Evolutionary conservation across 1,139 yeast species (phyloP), one percentile per base, ranked within the genome.

Genomic region (Geotrichum citri-aurantii): DNA sequence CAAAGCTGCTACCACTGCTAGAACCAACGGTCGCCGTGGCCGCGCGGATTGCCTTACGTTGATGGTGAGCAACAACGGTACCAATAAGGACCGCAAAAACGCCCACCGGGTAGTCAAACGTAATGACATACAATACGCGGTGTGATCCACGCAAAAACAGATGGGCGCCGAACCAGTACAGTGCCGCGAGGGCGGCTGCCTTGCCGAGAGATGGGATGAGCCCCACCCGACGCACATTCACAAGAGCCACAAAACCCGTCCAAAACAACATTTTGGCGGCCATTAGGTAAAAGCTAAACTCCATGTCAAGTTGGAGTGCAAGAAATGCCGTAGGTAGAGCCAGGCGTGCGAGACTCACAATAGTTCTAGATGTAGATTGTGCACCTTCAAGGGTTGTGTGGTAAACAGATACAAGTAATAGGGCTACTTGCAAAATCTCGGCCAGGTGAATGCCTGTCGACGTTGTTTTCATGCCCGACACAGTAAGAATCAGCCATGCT

Each of bases 211-310:
- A 37, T 6, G 44, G 44, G 8, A 37, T n/a, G 8, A 37, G 44
- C 14, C 44, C 44, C 19, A 37, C 44, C 3, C 44, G 44, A n/a
- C 44, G 44, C 21, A 37, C 44, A 17, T 37, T 37, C 10, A 37
- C 21, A 5, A 37, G n/a, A n/a, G 21, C 21, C 21, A 37, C 44
- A 37, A 37, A 37, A 3, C 10, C 14, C 2, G 44, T 37, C 44
- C 44, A 37, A 37, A 37, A 37, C 19, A 37, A 17, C 44, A 37
- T 37, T n/a, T 31, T 19, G 55, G 19, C 44, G 4, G 50, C 54
- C 52, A 50, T 33, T 44, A 29, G 47, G 51, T 57, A 57, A 37
- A 52, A 57, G 19, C 19, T 46, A 47, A 53, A 57, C 40, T 51
- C 40, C 50, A 55, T 50, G 17, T 57, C 57, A 12, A 57, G 48